These are phyloP conservation scores for Curvularia hawaiiensis DNA, from an alignment of 2,329 filamentous ascomycete species.

Conservation along the genomic window DNA sequence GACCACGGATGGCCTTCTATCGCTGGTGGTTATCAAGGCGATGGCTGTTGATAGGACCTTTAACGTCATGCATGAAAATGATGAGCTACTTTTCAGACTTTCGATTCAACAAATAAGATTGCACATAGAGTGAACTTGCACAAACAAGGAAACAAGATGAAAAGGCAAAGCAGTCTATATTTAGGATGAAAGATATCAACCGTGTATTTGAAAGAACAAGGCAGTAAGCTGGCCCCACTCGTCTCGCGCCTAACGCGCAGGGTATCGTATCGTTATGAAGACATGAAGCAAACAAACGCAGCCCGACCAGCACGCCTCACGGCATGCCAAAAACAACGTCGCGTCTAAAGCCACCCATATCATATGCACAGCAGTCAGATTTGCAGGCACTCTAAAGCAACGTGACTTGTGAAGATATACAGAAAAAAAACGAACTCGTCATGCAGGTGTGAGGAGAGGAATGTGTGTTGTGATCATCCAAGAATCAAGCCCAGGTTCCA, in stretches of 20 bases:
- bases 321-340: neutral
- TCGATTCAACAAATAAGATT: too few species aligned
- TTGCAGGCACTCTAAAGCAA: neutral
- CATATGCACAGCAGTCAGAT: neutral
- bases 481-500: neutral
- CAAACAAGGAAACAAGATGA: too few species aligned
- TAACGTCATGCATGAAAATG: neutral
- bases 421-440: neutral
- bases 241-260: conserved; percentile 1
- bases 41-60: neutral
- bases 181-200: neutral
- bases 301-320: neutral
- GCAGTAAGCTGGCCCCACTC: neutral
- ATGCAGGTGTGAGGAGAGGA: neutral
- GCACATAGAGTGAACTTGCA: neutral
- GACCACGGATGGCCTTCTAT: neutral
- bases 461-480: neutral
- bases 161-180: neutral
- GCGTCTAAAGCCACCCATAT: neutral
- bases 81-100: neutral
- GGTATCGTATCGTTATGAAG: conserved; percentile 3
- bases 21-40: neutral
- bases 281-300: neutral
- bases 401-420: neutral
- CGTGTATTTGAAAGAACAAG: neutral